Evolutionary conservation across 805 yeast genomes (phyloP), one percentile per base, ranked within the genome.

Genomic region (Candida tammaniensis): DNA sequence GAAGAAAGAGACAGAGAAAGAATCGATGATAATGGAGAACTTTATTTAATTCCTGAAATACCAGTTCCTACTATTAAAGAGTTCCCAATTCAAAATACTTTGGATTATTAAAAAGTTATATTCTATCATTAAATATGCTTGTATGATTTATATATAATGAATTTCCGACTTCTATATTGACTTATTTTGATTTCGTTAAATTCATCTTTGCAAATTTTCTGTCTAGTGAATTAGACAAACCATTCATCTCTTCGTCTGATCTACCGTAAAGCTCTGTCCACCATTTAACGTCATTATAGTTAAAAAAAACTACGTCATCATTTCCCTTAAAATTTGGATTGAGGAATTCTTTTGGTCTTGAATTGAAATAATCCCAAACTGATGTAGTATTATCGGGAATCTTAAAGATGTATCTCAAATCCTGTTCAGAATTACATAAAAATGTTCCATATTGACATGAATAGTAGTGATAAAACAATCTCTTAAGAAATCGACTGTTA

Each of bases 401-500:
- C 8, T 68, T 54, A 17, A 66, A 58, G 2, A 46, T 41, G 15
- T 49, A 43, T n/a, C 59, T 61, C 6, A 61, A 48, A 39, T 86
- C 95, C 31, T 59, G 55, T 52, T 93, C 96, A 28, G 74, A 72
- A 51, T 93, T 82, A 46, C 76, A 79, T 34, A 93, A 55, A 49
- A 93, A 93, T 1, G 95, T 80, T 3, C 98, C 98, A 58, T 88
- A 93, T 56, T 93, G 98, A 49, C 98, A 88, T 1, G 97, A 86
- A 52, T 88, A 86, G 31, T 84, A 63, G 55, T 93, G 98, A 54
- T 93, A 93, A 14, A 87, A 70, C 36, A 93, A 64, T 32, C 98
- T 64, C 45, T 96, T 74, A 43, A 93, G 56, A 48, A 93, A 87
- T 33, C 96, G 62, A 55, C 89, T 96, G 51, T 89, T 88, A 59